Percentiles rank a stretch among this genome's conserved stretches.
Conservation (phyloP, 257 asterid species). For the Rubia yunnanensis region DNA sequence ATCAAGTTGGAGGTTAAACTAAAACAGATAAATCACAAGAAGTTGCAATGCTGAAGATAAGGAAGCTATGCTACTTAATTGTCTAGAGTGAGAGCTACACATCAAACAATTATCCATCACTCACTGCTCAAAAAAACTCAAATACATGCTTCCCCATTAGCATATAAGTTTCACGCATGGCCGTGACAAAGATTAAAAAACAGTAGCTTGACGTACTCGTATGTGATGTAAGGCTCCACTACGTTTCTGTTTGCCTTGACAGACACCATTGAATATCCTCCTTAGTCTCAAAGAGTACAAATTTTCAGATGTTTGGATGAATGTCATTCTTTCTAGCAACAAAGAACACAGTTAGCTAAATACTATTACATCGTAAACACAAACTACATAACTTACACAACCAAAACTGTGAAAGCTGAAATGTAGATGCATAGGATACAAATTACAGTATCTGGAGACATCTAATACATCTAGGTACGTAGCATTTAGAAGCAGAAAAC, state of each 20-base stretch:
- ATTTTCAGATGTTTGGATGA: constrained; percentile 65
- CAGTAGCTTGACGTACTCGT: constrained; percentile 51
- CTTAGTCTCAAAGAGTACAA: constrained; percentile 65
- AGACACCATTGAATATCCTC: constrained; percentile 60
- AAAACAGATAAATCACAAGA: too few relatives aligned
- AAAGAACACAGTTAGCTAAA: background rate
- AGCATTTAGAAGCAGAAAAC: background rate
- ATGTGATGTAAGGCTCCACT: constrained; percentile 86
- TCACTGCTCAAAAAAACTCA: background rate
- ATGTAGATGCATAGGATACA: background rate
- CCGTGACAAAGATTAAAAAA: background rate
- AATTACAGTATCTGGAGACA: background rate
- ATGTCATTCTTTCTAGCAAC: constrained; percentile 62
- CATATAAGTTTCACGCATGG: background rate
- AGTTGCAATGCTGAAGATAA: background rate
- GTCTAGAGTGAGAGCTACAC: background rate
- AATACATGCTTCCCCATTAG: background rate
- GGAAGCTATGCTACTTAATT: background rate
- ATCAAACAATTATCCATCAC: background rate
- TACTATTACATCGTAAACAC: background rate
- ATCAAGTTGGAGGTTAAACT: too few relatives aligned
- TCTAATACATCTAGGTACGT: background rate
- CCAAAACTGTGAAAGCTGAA: background rate
- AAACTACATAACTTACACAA: background rate
- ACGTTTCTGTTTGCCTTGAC: constrained; percentile 48